Percentiles rank a stretch among this genome's conserved stretches.
Conservation (phyloP, 345 rosid species). For the Erodium maritimum region DNA sequence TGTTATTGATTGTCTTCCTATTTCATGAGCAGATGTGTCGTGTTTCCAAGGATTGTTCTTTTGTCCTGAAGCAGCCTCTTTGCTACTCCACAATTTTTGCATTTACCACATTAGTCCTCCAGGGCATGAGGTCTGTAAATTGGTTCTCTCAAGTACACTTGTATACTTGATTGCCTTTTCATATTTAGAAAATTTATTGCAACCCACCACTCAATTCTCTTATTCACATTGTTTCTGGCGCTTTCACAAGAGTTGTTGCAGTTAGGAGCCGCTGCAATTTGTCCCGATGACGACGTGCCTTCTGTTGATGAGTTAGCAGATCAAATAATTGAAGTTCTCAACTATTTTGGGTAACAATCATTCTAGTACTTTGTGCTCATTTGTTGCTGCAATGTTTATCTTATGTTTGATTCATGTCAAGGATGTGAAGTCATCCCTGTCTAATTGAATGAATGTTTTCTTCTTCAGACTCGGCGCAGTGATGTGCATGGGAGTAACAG, state of each 20-base stretch:
- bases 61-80: conserved; percentile 73
- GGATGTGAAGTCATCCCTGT: too few species aligned
- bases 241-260: conserved; percentile 65
- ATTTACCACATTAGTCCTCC: conserved; percentile 91
- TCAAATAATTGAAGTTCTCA: conserved; percentile 71
- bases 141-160: conserved; percentile 15
- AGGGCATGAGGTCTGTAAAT: conserved; percentile 74
- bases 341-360: conserved; percentile 55
- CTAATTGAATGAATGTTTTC: neutral
- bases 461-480: conserved; percentile 36
- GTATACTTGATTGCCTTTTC: neutral
- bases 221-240: conserved; percentile 29
- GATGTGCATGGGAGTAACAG: conserved; percentile 54
- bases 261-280: conserved; percentile 73
- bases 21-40: conserved; percentile 45
- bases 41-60: conserved; percentile 84
- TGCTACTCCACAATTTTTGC: conserved; percentile 86
- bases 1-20: neutral
- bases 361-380: neutral
- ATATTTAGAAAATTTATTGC: conserved; percentile 5
- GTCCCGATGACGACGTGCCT: conserved; percentile 32
- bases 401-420: neutral
- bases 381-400: neutral
- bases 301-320: conserved; percentile 71
- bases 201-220: conserved; percentile 8